A percentile compares a stretch with the other conserved stretches of the same genome.
phyloP scores from a whole-genome alignment of 495 filamentous ascomycete species.

The Podospora appendiculata region DNA sequence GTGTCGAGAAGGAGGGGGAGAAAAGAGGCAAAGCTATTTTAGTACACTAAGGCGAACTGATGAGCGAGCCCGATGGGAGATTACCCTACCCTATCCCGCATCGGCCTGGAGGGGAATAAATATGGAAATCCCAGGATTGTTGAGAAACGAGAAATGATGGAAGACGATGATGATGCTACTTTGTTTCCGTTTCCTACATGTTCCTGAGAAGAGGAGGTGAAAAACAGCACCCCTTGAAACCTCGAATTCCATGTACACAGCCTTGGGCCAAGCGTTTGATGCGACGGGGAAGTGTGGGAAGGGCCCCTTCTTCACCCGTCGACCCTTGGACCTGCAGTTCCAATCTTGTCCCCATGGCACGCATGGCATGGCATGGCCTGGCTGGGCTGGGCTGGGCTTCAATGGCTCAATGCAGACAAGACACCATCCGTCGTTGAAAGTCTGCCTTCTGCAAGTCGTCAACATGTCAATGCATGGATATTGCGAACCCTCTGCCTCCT shows the following conservation, averaged over 20 bases:
- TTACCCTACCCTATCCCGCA: background rate
- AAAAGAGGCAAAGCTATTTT: background rate
- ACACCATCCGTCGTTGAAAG: no score
- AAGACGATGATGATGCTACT: background rate
- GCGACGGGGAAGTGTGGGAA: background rate
- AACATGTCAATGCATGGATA: no score
- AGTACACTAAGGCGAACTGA: background rate
- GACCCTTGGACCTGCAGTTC: no score
- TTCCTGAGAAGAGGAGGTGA: background rate
- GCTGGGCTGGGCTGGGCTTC: no score
- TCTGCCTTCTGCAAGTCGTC: no score
- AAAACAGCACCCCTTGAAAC: slow-evolving; percentile 1
- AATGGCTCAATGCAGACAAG: no score
- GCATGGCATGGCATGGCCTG: no score
- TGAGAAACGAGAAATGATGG: background rate
- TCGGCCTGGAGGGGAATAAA: no score
- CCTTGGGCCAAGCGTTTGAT: background rate
- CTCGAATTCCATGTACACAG: slow-evolving; percentile 6
- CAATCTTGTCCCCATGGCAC: no score
- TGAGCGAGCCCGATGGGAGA: background rate
- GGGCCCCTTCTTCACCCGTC: no score
- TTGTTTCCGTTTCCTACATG: background rate
- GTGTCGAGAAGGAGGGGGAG: background rate
- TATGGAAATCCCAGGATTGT: background rate
- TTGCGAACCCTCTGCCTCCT: no score